Percentiles rank a stretch among this genome's conserved stretches.
Evolutionary conservation across 768 basidiomycete genomes (phyloP).

Genomic region (Pulveroboletus frians): DNA sequence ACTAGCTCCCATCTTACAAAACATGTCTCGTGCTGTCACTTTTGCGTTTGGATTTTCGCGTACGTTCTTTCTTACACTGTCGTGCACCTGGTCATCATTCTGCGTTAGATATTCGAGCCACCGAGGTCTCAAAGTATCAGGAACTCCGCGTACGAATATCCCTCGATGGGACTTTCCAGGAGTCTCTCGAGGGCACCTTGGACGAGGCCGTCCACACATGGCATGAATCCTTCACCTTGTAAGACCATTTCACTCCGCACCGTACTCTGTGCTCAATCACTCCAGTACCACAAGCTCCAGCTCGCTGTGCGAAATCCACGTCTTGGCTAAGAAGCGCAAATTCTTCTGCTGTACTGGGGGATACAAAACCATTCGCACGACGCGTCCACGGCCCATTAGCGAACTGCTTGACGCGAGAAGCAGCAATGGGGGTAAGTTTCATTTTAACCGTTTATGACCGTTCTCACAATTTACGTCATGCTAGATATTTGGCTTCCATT

Average conservation of each 20-base stretch:
- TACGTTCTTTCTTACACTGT: constrained; percentile 5
- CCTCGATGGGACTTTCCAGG: constrained; percentile 26
- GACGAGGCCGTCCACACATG: constrained; percentile 24
- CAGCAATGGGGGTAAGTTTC: constrained; percentile 26
- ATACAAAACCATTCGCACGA: constrained; percentile 27
- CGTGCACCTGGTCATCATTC: neutral
- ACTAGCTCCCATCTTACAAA: constrained; percentile 6
- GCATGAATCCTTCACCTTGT: constrained; percentile 30
- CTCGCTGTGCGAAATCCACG: constrained; percentile 27
- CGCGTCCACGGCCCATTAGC: constrained; percentile 22
- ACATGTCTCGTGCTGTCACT: constrained; percentile 17
- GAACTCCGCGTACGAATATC: constrained; percentile 25
- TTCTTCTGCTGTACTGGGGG: constrained; percentile 26
- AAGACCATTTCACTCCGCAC: constrained; percentile 1
- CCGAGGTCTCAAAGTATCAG: constrained; percentile 19
- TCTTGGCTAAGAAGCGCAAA: constrained; percentile 24
- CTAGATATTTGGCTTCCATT: constrained; percentile 30
- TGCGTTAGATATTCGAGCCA: constrained; percentile 19
- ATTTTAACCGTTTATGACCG: constrained; percentile 27
- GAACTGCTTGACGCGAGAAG: constrained; percentile 26
- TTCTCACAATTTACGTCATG: constrained; percentile 28
- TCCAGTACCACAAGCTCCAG: constrained; percentile 14
- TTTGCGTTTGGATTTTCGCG: constrained; percentile 24
- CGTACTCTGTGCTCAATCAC: constrained; percentile 8
- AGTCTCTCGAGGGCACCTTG: constrained; percentile 26